Evolutionary conservation across 192 early-diverging fungal genomes (phyloP).

Genomic region (Backusella morwellensis): DNA sequence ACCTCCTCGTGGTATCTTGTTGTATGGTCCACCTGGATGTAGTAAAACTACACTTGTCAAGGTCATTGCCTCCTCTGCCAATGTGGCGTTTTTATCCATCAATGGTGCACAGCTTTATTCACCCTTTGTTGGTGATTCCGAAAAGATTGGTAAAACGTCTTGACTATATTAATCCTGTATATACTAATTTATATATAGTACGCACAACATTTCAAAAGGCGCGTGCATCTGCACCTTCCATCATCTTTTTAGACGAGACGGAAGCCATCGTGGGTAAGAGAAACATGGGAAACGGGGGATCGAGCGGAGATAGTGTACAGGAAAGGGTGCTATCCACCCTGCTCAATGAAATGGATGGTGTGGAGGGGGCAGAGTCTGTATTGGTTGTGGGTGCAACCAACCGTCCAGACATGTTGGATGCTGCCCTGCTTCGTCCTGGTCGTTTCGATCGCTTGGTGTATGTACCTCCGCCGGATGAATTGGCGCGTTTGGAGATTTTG

Average conservation of each 20-base stretch:
- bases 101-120: constrained; percentile 81
- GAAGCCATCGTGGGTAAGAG: constrained; percentile 95
- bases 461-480: constrained; percentile 60
- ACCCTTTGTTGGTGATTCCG: constrained; percentile 84
- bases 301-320: constrained; percentile 66
- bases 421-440: constrained; percentile 80
- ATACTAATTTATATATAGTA: constrained; percentile 36
- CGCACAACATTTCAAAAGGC: constrained; percentile 81
- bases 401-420: constrained; percentile 84
- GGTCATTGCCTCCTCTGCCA: constrained; percentile 76
- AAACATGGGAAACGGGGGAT: constrained; percentile 49
- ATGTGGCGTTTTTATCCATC: constrained; percentile 75
- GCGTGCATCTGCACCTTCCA: constrained; percentile 70
- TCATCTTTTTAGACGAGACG: constrained; percentile 97
- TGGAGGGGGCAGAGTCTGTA: constrained; percentile 68
- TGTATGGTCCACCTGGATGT: constrained; percentile 98
- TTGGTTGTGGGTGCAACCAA: constrained; percentile 88
- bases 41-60: constrained; percentile 95
- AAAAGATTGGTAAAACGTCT: constrained; percentile 54
- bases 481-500: constrained; percentile 47
- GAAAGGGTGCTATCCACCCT: constrained; percentile 77
- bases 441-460: constrained; percentile 82
- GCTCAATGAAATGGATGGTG: constrained; percentile 91
- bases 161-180: background rate
- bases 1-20: constrained; percentile 83